phyloP scores from a whole-genome alignment of 768 basidiomycete species.

The Gelatoporia subvermispora region DNA sequence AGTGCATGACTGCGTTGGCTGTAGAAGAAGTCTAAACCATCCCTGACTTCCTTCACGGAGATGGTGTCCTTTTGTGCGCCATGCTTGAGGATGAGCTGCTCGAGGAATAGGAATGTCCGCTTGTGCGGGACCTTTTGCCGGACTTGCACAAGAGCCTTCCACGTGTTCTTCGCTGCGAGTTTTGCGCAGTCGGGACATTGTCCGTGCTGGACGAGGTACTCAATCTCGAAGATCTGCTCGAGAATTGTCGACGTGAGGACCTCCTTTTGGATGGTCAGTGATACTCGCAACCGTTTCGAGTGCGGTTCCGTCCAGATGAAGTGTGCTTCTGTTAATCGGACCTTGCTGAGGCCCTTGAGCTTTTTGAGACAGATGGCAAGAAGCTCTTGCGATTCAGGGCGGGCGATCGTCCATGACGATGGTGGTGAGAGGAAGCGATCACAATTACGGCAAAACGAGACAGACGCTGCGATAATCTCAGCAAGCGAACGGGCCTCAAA shows the following conservation, averaged over 20 bases:
- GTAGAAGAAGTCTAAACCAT: slow-evolving; percentile 98
- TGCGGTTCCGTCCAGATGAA: slow-evolving; percentile 99
- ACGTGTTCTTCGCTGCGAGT: slow-evolving; percentile 97
- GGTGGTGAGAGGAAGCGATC: slow-evolving; percentile 95
- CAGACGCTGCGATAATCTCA: slow-evolving; percentile 50
- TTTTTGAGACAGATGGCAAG: slow-evolving; percentile 93
- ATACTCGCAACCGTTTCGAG: slow-evolving; percentile 86
- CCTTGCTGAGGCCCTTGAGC: slow-evolving; percentile 89
- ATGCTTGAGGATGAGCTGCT: slow-evolving; percentile 95
- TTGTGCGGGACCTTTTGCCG: slow-evolving; percentile 98
- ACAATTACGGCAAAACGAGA: slow-evolving; percentile 94
- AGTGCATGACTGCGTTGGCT: slow-evolving; percentile 84
- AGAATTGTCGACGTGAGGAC: slow-evolving; percentile 92
- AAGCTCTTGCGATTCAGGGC: slow-evolving; percentile 88
- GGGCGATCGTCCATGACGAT: slow-evolving; percentile 75
- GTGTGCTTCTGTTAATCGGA: slow-evolving; percentile 94
- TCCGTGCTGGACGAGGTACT: slow-evolving; percentile 89
- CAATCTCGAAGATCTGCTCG: slow-evolving; percentile 96
- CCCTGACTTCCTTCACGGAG: slow-evolving; percentile 85
- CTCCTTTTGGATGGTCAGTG: slow-evolving; percentile 98
- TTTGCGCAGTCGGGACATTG: slow-evolving; percentile 94
- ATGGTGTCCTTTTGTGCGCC: slow-evolving; percentile 96
- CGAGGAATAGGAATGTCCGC: slow-evolving; percentile 94
- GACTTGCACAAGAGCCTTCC: slow-evolving; percentile 98
- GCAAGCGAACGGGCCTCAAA: not conserved